Conservation (phyloP, 139 green algal species). For the Tetradesmus lagerheimii region DNA sequence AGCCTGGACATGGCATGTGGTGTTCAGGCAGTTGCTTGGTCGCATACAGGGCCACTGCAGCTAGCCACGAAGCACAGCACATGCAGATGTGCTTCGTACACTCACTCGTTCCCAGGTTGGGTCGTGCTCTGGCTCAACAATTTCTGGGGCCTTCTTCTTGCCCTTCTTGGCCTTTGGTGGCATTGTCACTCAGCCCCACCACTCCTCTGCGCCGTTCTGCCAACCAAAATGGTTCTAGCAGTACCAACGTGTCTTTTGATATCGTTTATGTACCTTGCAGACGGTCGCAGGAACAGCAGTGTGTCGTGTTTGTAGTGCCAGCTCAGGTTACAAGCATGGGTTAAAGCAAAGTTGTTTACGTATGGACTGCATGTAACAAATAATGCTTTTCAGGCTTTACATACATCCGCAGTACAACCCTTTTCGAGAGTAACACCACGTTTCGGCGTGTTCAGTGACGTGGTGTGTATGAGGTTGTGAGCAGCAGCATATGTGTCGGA, state of each 20-base stretch:
- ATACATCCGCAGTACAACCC: background rate
- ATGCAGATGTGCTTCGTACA: background rate
- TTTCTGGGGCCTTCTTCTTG: constrained; percentile 68
- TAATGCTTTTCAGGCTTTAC: too few relatives aligned
- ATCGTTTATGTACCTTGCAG: too few relatives aligned
- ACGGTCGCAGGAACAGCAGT: background rate
- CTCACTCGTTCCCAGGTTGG: constrained; percentile 76
- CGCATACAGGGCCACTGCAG: too few relatives aligned
- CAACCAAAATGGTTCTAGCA: too few relatives aligned
- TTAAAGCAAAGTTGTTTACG: too few relatives aligned
- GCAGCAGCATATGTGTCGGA: background rate
- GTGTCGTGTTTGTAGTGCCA: background rate
- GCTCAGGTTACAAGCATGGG: background rate
- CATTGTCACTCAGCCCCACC: background rate
- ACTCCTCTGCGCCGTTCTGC: too few relatives aligned
- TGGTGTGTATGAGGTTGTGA: background rate
- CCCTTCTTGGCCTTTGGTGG: constrained; percentile 48
- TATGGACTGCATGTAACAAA: too few relatives aligned
- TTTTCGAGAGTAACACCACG: constrained; percentile 3
- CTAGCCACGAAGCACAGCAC: too few relatives aligned
- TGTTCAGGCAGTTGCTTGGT: too few relatives aligned
- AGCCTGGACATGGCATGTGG: background rate
- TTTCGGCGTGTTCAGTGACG: background rate
- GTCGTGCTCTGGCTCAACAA: constrained; percentile 75
- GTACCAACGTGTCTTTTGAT: too few relatives aligned